phyloP scores from a whole-genome alignment of 345 rosid genomes.

The Gossypium thurberi region DNA sequence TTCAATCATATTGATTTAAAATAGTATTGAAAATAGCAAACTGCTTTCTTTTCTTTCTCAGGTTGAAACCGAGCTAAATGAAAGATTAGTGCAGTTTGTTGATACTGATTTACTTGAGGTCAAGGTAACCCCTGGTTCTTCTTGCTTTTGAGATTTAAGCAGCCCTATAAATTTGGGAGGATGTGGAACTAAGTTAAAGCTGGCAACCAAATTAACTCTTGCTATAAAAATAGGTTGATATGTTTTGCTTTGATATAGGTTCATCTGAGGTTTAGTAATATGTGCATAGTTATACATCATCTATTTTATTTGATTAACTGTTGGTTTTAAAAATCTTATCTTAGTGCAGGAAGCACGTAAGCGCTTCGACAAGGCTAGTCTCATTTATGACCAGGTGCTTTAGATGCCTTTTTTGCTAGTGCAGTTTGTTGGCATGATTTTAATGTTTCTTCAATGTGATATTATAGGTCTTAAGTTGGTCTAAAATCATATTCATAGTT shows the following conservation, averaged over 20 bases:
- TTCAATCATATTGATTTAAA: background rate
- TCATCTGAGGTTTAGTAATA: background rate
- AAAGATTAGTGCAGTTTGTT: constrained; percentile 83
- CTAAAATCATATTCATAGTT: constrained; percentile 3
- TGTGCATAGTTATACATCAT: background rate
- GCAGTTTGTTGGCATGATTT: constrained; percentile 1
- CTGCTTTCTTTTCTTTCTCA: constrained; percentile 26
- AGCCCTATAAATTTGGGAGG: background rate
- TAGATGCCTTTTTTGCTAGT: background rate
- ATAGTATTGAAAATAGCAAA: background rate
- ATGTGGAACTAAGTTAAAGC: background rate
- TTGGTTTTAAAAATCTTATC: constrained; percentile 22
- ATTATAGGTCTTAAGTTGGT: background rate
- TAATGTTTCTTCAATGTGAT: constrained; percentile 7
- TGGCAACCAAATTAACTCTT: background rate
- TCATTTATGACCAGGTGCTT: constrained; percentile 85
- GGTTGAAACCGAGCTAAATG: constrained; percentile 96
- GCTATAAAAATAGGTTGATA: background rate
- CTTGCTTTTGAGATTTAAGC: background rate
- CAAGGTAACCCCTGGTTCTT: constrained; percentile 56
- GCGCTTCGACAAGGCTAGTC: constrained; percentile 92
- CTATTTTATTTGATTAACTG: background rate
- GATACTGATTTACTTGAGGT: constrained; percentile 82
- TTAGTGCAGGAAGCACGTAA: constrained; percentile 87
- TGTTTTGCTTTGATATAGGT: background rate